A percentile compares a stretch with the other conserved stretches of the same genome.
These are phyloP conservation scores for Thielaviopsis ethacetica DNA, from an alignment of 2,329 filamentous ascomycete species.

Conservation along the genomic window DNA sequence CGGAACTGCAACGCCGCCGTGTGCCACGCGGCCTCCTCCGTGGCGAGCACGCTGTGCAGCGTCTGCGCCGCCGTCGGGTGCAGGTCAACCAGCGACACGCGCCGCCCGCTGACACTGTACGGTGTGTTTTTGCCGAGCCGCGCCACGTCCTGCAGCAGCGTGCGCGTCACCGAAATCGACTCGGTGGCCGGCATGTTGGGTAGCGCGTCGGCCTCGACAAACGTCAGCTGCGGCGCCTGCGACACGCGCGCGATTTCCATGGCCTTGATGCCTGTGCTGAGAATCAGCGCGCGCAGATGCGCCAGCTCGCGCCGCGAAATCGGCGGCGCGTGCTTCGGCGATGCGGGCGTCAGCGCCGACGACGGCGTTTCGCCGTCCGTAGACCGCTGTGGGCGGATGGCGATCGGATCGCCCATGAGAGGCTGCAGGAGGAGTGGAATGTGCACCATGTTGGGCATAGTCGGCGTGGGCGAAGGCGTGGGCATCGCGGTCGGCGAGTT, in stretches of 20 bases:
- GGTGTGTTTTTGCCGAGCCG: constrained; percentile 21
- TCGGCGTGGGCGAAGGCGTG: constrained; percentile 7
- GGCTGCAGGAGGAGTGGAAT: constrained; percentile 2
- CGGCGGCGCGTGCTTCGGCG: constrained; percentile 14
- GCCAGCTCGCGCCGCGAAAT: constrained; percentile 60
- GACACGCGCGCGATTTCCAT: constrained; percentile 59
- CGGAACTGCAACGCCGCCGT: constrained; percentile 42
- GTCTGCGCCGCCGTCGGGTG: constrained; percentile 38
- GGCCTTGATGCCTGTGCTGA: constrained; percentile 81
- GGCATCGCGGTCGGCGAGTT: neutral
- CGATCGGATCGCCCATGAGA: constrained; percentile 13
- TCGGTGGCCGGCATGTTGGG: neutral
- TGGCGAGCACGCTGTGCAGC: constrained; percentile 29
- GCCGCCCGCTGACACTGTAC: constrained; percentile 17
- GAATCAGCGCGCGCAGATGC: constrained; percentile 57
- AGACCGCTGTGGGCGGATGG: constrained; percentile 11
- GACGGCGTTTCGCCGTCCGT: neutral
- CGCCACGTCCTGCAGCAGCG: constrained; percentile 29
- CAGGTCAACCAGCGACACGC: constrained; percentile 25
- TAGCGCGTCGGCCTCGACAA: constrained; percentile 15
- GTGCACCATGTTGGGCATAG: neutral
- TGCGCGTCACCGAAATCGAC: neutral
- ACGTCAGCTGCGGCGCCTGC: constrained; percentile 27
- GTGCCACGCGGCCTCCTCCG: constrained; percentile 39
- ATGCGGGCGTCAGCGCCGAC: constrained; percentile 12